Evolutionary conservation across 2,329 filamentous ascomycete genomes (phyloP), one percentile per base, ranked within the genome.

Genomic region (Colletotrichum cuscutae): DNA sequence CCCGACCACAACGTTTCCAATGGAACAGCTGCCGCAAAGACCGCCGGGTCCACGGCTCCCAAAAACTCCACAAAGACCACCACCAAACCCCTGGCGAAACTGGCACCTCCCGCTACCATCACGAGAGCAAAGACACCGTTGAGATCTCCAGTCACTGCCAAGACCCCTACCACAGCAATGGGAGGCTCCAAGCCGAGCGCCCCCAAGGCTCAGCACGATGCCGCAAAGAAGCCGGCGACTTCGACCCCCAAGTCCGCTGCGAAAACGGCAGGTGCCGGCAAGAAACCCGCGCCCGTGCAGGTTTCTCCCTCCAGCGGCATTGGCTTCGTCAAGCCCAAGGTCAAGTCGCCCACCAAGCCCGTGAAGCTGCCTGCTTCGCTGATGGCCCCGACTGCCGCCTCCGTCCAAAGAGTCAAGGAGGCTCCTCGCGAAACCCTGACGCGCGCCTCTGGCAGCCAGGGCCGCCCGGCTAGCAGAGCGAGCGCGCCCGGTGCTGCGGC

Each of bases 381-480:
- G 35, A 92, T 87, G 28, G 91, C 92, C 6, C 92, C 91, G 37
- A 95, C 93, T 4, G 89, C 92, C 28, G 87, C 93, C 0, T 95
- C 90, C 1, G 89, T 89, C 19, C 91, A 90, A 15, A 94, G 92
- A 81, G 85, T 87, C 62, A 78, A 79, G 53, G 75, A 75, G n/a
- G 68, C 75, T 15, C 68, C 79, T 5, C 77, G 77, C 8, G 77
- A 77, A 46, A 75, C 77, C 13, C 65, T 74, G n/a, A 76, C 71
- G 32, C 73, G 65, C 19, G 63, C 61, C 22, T 71, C 73, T 74
- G 77, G 42, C 76, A 80, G 64, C 75, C 80, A 84, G 3, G 82
- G 81, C 37, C 86, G 88, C 54, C 81, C 88, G 0, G 77, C 83
- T 53, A 89, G 88, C 76, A 81, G 87, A 74, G 79, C 81, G n/a